Base-by-base conservation (phyloP, 352 stramenopile genomes). In the Phytophthora pluvialis region DNA sequence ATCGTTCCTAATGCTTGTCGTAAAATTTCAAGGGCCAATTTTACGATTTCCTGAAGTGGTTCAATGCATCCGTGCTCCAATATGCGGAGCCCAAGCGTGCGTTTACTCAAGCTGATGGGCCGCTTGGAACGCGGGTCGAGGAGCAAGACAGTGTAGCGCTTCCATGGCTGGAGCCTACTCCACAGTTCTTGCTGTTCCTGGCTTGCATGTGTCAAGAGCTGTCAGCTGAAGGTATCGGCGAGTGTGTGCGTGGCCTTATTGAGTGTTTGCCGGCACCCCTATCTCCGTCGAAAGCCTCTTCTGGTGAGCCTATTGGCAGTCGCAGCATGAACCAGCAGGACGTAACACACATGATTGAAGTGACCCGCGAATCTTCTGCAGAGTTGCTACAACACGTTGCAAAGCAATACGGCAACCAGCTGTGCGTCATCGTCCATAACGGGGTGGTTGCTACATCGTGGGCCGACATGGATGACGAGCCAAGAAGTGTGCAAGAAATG, bases 11-110 rank as follows among this genome's bases (percentile, higher is more conserved):
- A 29, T 57, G 29, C 10, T 29, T 31, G 8, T 32, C 32, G 3
- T 25, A 36, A 21, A 40, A 18, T 21, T 35, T 57, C 25, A 45
- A 89, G 77, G 78, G 67, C 4, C 81, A 92, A 66, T 93, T 95
- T 50, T 93, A 90, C 62, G 64, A 82, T 39, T 94, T 93, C 45
- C 55, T 95, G 2, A 88, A 88, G 56, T 95, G 87, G 87, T 91
- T 94, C 46, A 94, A 91, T 51, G 50, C 53, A 5, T 70, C 79
- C 0, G 60, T 88, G 44, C 53, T 91, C 12, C 77, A 73, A 60
- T 95, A 92, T 75, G 86, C 80, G 8, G 85, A 94, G 39, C 75
- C 80, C 1, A 89, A 88, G 59, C 80, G 84, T 2, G 80, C 81
- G 28, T 91, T 90, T 57, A 49, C 46, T 21, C 55, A 29, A 39